Conservation (phyloP, 2,329 filamentous ascomycete genomes). For the Trichocomaceae sp. region DNA sequence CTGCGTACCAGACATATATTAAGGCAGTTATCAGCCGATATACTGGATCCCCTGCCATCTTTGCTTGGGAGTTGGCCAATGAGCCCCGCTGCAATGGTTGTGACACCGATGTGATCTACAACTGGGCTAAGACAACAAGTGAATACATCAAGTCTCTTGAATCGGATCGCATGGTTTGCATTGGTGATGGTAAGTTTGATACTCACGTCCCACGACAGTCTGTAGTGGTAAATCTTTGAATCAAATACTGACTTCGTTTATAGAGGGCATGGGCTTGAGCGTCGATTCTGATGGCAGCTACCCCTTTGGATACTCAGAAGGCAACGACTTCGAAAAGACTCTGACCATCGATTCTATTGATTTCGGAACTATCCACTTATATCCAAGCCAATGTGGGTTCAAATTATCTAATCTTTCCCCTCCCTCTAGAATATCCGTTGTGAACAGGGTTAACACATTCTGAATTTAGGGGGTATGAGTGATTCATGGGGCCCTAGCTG, state of each 20-base stretch:
- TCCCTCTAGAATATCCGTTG: not conserved
- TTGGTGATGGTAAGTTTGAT: constrained; percentile 45
- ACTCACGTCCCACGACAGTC: not conserved
- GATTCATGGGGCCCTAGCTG: constrained; percentile 42
- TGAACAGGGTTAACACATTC: too few relatives aligned
- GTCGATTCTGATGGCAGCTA: constrained; percentile 46
- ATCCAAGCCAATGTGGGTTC: constrained; percentile 40
- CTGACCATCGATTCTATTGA: constrained; percentile 50
- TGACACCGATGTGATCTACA: constrained; percentile 49
- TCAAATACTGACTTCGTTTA: not conserved
- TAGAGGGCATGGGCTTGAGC: constrained; percentile 51
- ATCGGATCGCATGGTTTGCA: constrained; percentile 53
- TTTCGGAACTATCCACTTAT: constrained; percentile 51
- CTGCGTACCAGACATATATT: constrained; percentile 60
- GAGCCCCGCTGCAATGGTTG: constrained; percentile 60
- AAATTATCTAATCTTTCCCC: too few relatives aligned
- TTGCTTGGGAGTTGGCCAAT: constrained; percentile 63
- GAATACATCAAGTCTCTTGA: constrained; percentile 60
- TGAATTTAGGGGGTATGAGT: constrained; percentile 27
- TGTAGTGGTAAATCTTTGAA: not conserved
- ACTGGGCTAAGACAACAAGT: constrained; percentile 54
- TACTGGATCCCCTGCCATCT: constrained; percentile 51
- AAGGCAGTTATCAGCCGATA: constrained; percentile 54
- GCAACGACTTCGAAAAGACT: constrained; percentile 46
- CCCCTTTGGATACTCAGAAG: constrained; percentile 51